Base-by-base conservation (phyloP, 441 rosid species). In the Manihot esculenta region DNA sequence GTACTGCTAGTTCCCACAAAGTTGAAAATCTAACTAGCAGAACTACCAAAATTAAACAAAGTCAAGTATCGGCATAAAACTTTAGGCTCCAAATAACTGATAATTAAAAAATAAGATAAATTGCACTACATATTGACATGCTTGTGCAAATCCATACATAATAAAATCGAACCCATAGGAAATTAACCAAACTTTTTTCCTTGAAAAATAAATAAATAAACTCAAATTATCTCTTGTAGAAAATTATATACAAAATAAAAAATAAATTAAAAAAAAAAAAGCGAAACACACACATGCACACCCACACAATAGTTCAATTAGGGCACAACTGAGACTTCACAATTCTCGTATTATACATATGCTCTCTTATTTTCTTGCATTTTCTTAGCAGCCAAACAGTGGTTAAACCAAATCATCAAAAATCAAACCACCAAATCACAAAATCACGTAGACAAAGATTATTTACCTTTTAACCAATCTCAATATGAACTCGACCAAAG, bases 381-480 rank as follows among this genome's bases (percentile, higher is more conserved):
- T 53, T n/a, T 53, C 62, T 7, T 35, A 8, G 45, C 33, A 62
- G 53, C 63, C 69, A 53, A 71, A 71, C 55, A 71, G n/a, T 1
- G 59, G 24, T 38, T 51, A 41, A 44, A 41, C 13, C 42, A 42
- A 57, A 12, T 20, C n/a, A 35, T 35, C 21, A 66, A n/a, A 38
- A 57, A 15, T 50, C 10, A 57, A 57, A 30, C 47, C 14, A 60
- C 3, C 27, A 10, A 42, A 24, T 30, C 27, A 23, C 10, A 18
- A 18, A 48, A 65, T 30, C 30, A 21, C 41, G 5, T 41, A 24
- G 10, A 38, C 7, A 24, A 1, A 24, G 27, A 72, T 44, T 72
- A 26, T 18, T 44, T 72, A 57, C 71, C 76, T 66, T 49, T 62
- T 44, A 61, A 56, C 27, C 26, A 67, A 51, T 53, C 45, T 51